A percentile compares a stretch with the other conserved stretches of the same genome.
phyloP scores from a whole-genome alignment of 148 eudicot species.

The Rhododendron mucronatum region DNA sequence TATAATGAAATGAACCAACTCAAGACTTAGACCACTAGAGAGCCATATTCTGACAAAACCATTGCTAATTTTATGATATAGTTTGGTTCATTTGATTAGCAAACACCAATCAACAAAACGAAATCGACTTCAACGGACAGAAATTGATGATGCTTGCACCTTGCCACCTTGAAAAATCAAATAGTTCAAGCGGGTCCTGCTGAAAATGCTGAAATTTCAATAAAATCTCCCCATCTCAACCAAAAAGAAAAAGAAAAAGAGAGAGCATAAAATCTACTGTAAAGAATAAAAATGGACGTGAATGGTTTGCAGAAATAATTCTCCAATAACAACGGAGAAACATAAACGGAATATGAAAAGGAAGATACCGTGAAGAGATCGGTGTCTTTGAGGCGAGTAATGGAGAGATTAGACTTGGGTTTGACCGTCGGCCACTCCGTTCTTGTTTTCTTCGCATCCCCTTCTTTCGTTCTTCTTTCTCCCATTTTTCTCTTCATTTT shows the following conservation, averaged over 20 bases:
- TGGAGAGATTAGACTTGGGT: conserved; percentile 54
- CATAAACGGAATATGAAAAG: neutral
- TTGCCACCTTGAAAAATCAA: neutral
- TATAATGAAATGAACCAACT: neutral
- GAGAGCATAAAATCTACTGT: neutral
- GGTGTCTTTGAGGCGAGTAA: conserved; percentile 53
- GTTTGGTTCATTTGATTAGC: neutral
- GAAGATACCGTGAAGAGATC: conserved; percentile 69
- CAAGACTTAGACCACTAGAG: neutral
- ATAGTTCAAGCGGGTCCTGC: neutral
- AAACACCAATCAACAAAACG: neutral
- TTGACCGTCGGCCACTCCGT: conserved; percentile 60
- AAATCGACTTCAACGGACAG: neutral
- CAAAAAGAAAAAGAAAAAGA: neutral
- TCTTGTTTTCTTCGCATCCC: conserved; percentile 34
- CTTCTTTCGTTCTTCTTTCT: conserved; percentile 31
- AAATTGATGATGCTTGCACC: neutral
- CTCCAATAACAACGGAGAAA: neutral
- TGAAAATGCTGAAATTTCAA: neutral
- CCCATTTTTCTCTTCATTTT: conserved; percentile 45
- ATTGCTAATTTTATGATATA: neutral
- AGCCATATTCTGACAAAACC: neutral
- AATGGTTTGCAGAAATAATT: neutral
- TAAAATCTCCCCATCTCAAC: neutral
- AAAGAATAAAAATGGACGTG: neutral